Evolutionary conservation across 441 rosid species (phyloP).

Genomic region (Erodium chrysanthum): DNA sequence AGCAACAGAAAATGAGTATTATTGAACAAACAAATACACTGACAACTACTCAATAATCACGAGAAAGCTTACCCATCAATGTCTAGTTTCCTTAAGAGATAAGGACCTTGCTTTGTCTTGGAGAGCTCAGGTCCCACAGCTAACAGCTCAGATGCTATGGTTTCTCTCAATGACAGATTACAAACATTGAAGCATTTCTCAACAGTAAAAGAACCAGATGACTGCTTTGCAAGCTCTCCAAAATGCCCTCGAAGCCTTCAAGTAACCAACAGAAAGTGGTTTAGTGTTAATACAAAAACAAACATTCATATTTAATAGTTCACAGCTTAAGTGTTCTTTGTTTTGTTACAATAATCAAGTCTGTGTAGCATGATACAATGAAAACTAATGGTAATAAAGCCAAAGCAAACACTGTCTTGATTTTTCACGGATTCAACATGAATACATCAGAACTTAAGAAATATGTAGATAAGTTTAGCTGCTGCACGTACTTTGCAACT

Average conservation of each 20-base stretch:
- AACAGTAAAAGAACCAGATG: slow-evolving; percentile 76
- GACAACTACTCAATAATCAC: neutral
- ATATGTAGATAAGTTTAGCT: neutral
- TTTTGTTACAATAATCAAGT: neutral
- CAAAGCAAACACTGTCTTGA: neutral
- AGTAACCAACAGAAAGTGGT: slow-evolving; percentile 12
- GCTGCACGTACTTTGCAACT: slow-evolving; percentile 50
- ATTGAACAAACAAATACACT: neutral
- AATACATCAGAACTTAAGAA: neutral
- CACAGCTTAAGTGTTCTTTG: neutral
- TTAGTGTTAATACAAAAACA: too few relatives aligned
- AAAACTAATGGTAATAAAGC: neutral
- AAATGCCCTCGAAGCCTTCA: slow-evolving; percentile 69
- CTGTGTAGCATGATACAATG: neutral
- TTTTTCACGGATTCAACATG: neutral
- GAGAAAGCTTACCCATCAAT: slow-evolving; percentile 53
- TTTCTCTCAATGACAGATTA: slow-evolving; percentile 55
- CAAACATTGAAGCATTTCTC: slow-evolving; percentile 72
- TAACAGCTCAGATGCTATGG: slow-evolving; percentile 60
- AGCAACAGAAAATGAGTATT: slow-evolving; percentile 1
- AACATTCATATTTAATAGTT: too few relatives aligned
- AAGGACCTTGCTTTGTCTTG: slow-evolving; percentile 76
- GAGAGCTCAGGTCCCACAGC: slow-evolving; percentile 48
- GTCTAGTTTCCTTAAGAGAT: slow-evolving; percentile 67
- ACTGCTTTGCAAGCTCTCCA: slow-evolving; percentile 60